Percentiles rank a stretch among this genome's conserved stretches.
Evolutionary conservation across 2,329 filamentous ascomycete genomes (phyloP).

Genomic region (Ophiocordyceps polyrhachis-furcata): DNA sequence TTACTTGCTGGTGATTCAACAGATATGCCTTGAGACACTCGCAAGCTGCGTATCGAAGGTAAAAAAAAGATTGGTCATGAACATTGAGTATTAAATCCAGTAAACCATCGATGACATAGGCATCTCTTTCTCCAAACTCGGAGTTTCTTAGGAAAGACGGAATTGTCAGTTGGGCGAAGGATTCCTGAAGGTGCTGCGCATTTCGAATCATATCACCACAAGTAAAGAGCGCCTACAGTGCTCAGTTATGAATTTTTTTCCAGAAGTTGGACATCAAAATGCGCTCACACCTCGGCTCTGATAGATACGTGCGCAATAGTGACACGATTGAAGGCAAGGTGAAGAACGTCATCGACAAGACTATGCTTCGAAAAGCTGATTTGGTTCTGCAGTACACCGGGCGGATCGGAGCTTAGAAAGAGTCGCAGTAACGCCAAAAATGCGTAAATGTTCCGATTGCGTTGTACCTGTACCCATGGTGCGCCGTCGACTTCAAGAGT

Average conservation of each 20-base stretch:
- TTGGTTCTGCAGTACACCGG: constrained; percentile 70
- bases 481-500: constrained; percentile 40
- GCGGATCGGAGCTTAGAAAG: constrained; percentile 66
- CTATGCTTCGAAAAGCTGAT: constrained; percentile 69
- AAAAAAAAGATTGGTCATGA: constrained; percentile 47
- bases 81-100: constrained; percentile 63
- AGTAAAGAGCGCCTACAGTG: constrained; percentile 50
- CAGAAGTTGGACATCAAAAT: background rate
- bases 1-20: constrained; percentile 60
- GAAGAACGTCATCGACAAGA: constrained; percentile 59
- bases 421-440: constrained; percentile 71
- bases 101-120: constrained; percentile 88
- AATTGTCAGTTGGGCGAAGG: constrained; percentile 75
- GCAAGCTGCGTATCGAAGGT: constrained; percentile 68
- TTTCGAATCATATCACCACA: constrained; percentile 78
- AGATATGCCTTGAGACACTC: constrained; percentile 91
- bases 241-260: constrained; percentile 1
- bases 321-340: constrained; percentile 59
- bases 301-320: constrained; percentile 48
- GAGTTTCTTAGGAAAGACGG: constrained; percentile 31
- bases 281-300: constrained; percentile 49
- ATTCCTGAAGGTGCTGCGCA: constrained; percentile 65
- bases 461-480: constrained; percentile 57
- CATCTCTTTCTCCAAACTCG: constrained; percentile 29
- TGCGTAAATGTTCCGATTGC: constrained; percentile 83